A percentile compares a stretch with the other conserved stretches of the same genome.
phyloP scores from a whole-genome alignment of 2,329 filamentous ascomycete genomes.

The Aspergillus fumigatiaffinis region DNA sequence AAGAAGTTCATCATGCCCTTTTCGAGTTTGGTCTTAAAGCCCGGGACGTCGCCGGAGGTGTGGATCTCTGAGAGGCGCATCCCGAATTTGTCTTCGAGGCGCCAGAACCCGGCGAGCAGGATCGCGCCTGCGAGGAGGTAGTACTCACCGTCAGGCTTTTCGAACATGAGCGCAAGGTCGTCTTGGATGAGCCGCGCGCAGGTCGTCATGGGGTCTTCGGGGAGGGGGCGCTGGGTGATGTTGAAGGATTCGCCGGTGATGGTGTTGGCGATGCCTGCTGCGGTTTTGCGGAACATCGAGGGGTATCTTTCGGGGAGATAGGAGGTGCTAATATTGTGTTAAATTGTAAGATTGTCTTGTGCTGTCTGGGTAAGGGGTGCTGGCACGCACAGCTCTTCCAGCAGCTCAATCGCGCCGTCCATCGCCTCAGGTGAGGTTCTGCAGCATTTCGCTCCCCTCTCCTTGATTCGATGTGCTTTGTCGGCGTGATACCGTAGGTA shows the following conservation, averaged over 20 bases:
- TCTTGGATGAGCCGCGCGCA: constrained; percentile 72
- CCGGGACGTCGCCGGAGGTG: constrained; percentile 70
- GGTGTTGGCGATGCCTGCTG: constrained; percentile 65
- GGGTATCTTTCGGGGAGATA: constrained; percentile 77
- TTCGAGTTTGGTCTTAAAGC: constrained; percentile 67
- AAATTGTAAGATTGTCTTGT: not conserved
- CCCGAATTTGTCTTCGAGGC: constrained; percentile 72
- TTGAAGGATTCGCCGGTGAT: constrained; percentile 70
- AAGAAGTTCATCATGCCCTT: constrained; percentile 82
- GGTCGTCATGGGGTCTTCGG: constrained; percentile 75
- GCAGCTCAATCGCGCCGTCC: constrained; percentile 68
- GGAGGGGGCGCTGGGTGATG: constrained; percentile 58
- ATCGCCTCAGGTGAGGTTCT: constrained; percentile 66
- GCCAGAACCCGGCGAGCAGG: constrained; percentile 78
- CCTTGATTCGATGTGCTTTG: constrained; percentile 64
- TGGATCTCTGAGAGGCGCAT: constrained; percentile 79
- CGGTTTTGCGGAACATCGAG: constrained; percentile 60
- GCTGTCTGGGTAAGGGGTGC: not conserved
- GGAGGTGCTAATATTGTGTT: constrained; percentile 31
- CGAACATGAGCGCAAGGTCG: constrained; percentile 80
- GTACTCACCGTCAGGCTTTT: constrained; percentile 71
- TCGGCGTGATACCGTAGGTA: constrained; percentile 68
- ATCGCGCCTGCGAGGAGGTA: constrained; percentile 74
- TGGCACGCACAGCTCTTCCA: constrained; percentile 61
- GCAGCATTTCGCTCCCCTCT: constrained; percentile 65